A percentile compares a stretch with the other conserved stretches of the same genome.
These are phyloP conservation scores for Solanum sparsipilum DNA, from an alignment of 257 asterid species.

Conservation along the genomic window DNA sequence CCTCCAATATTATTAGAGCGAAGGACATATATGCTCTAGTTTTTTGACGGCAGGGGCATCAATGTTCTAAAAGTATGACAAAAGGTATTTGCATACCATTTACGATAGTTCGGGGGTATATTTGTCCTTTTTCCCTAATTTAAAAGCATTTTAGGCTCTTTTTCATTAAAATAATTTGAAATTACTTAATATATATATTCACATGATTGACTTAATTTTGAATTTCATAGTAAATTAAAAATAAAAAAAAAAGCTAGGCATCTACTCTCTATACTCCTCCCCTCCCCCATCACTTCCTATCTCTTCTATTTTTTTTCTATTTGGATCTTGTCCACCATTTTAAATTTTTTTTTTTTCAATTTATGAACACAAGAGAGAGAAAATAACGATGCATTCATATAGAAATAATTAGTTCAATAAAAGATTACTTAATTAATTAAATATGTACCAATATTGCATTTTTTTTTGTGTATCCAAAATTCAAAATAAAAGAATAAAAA, in stretches of 20 bases:
- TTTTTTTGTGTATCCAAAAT: neutral
- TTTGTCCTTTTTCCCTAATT: no score
- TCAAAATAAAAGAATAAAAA: neutral
- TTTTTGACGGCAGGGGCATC: no score
- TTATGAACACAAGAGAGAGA: neutral
- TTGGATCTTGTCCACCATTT: neutral
- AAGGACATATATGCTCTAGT: no score
- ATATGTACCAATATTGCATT: neutral
- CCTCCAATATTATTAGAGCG: no score
- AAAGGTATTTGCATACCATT: no score
- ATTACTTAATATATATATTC: no score
- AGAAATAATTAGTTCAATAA: neutral
- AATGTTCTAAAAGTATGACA: no score
- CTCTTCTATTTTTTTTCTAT: neutral
- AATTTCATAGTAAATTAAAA: neutral
- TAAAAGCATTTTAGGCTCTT: neutral
- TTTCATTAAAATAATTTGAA: no score
- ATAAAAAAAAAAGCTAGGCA: neutral
- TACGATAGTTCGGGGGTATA: no score
- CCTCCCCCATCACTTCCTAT: neutral
- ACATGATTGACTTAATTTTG: no score
- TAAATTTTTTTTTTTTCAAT: no score
- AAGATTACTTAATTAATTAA: neutral
- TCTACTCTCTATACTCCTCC: neutral
- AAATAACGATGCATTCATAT: neutral